Base-by-base conservation (phyloP, 805 yeast genomes). In the Barnettozyma populi region DNA sequence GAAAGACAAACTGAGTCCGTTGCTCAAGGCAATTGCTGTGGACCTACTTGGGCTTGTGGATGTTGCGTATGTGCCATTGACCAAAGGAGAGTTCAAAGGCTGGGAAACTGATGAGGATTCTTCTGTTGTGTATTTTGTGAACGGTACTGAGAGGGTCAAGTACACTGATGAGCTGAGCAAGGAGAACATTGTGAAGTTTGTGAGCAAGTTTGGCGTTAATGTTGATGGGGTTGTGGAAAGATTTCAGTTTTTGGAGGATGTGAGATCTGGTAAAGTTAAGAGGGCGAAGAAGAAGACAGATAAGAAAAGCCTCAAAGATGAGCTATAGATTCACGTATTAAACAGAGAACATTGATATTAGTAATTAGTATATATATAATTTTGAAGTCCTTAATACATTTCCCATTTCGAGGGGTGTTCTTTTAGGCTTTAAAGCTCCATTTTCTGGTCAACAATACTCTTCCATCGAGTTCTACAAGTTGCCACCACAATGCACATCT, bases 11-110 rank as follows among this genome's bases (percentile, higher is more conserved):
- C 63, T 80, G 5, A 71, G 84, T 9, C 77, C 89, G 1, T 61
- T 81, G 48, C 74, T 73, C 57, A 86, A 83, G 57, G 67, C 85
- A 1, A 66, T 88, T 51, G 89, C 92, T 2, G 71, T 86, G 46
- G 95, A 87, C 60, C 82, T 79, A 63, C 61, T 83, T 37, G 80
- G 74, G 0, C 52, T 61, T 2, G 60, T 76, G 3, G 76, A 78
- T 37, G 73, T 78, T 55, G 83, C 73, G 1, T 73, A 68, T 60
- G 62, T 68, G 34, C 69, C 64, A 5, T 34, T 62, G 32, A 60
- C 49, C 35, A 60, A 63, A 9, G 56, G 57, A 2, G 45, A 51
- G 6, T 45, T 49, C 21, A 47, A 49, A 29, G 45, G 37, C 4
- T 58, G 52, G 41, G 52, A 46, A 1, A 48, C 58, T 20, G 57